phyloP scores from a whole-genome alignment of 2,329 filamentous ascomycete genomes.

The Xylaria hypoxylon region DNA sequence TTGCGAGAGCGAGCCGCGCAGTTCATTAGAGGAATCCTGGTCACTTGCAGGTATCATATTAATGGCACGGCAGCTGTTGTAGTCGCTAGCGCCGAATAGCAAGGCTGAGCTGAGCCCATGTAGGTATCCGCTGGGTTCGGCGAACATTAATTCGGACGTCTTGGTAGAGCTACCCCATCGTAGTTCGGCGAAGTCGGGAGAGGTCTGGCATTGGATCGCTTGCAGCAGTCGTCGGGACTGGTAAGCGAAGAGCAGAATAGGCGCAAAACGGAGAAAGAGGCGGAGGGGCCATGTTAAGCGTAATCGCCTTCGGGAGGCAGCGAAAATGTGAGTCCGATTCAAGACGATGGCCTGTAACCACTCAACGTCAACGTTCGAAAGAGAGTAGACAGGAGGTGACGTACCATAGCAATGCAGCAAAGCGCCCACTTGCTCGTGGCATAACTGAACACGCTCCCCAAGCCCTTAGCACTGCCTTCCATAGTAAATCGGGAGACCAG shows the following conservation, averaged over 20 bases:
- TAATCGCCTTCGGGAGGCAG: slow-evolving; percentile 85
- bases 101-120: slow-evolving; percentile 78
- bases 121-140: slow-evolving; percentile 75
- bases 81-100: slow-evolving; percentile 79
- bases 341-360: slow-evolving; percentile 76
- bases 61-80: slow-evolving; percentile 78
- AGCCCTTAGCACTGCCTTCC: slow-evolving; percentile 70
- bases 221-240: slow-evolving; percentile 80
- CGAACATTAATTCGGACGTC: slow-evolving; percentile 75
- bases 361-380: slow-evolving; percentile 30
- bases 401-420: slow-evolving; percentile 81
- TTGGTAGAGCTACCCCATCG: slow-evolving; percentile 77
- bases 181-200: slow-evolving; percentile 74
- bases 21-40: slow-evolving; percentile 62
- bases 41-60: slow-evolving; percentile 74
- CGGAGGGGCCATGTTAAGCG: slow-evolving; percentile 78
- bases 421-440: slow-evolving; percentile 93
- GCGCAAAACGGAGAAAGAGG: slow-evolving; percentile 75
- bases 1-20: slow-evolving; percentile 81
- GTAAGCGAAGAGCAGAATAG: slow-evolving; percentile 75
- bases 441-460: slow-evolving; percentile 91
- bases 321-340: slow-evolving; percentile 94
- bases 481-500: slow-evolving; percentile 64
- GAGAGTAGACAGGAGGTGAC: slow-evolving; percentile 43
- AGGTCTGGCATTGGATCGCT: slow-evolving; percentile 92